Evolutionary conservation across 164 flowering plant genomes (phyloP), one percentile per base, ranked within the genome.

Genomic region (Dillenia turbinata): DNA sequence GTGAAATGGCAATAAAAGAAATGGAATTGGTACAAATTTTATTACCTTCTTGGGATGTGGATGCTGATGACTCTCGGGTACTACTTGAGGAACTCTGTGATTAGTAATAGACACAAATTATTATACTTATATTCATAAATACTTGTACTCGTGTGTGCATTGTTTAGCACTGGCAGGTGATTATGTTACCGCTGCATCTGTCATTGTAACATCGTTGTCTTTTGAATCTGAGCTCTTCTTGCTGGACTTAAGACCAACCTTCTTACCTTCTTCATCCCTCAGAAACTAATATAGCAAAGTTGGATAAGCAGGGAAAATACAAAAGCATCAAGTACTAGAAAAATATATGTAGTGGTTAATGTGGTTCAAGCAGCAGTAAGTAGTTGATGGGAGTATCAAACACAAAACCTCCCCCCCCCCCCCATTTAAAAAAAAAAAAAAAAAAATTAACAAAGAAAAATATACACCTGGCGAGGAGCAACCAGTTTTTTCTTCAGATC

Each of bases 251-350:
- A 89, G 55, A 48, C 99, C 99, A 80, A 72, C 68, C 75, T 89
- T 94, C 72, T 77, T 86, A 56, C 87, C 87, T 71, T 94, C 99
- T 72, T 79, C 91, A 54, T 89, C 92, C 68, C 97, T 81, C 49
- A 91, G 77, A 17, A 68, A 61, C 99, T 86, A 63, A 47, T 10
- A 13, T 14, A 63, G 47, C 5, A 52, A 52, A 22, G 59, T 50
- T n/a, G n/a, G 13, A 54, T 52, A 56, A 13, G 9, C 51, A 45
- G 45, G 24, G 13, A 26, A 11, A 0, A 15, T 43, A 47, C 49
- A 65, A 12, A 26, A 64, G 46, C 44, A 61, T 14, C 19, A 22
- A 56, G 9, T 9, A 52, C 46, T 49, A 10, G 19, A 12, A 19
- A 66, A n/a, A 17, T 8, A 33, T 33, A 33, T 33, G 40, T 50